phyloP scores from a whole-genome alignment of 768 basidiomycete genomes.

The Lactarius psammicola region DNA sequence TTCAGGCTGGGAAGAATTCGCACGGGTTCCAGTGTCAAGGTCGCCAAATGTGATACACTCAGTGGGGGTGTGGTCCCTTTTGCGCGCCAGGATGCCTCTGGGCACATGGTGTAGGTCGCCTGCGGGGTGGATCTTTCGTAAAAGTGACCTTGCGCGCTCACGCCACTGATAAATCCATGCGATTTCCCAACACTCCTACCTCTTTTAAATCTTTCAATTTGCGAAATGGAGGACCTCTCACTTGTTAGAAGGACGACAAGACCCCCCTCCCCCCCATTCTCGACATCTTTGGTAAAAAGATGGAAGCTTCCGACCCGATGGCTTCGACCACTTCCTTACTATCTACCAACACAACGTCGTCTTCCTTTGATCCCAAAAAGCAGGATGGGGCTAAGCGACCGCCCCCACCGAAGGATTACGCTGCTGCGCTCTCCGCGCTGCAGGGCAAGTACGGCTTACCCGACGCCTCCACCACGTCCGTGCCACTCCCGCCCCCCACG shows the following conservation, averaged over 20 bases:
- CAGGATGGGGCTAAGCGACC: background rate
- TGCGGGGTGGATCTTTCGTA: background rate
- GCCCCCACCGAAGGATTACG: slow-evolving; percentile 12
- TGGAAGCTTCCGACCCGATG: background rate
- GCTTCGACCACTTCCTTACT: slow-evolving; percentile 9
- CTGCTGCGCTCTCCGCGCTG: slow-evolving; percentile 1
- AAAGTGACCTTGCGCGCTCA: background rate
- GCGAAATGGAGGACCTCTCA: background rate
- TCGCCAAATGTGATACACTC: background rate
- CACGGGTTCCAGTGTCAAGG: background rate
- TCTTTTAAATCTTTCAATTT: background rate
- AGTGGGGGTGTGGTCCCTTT: background rate
- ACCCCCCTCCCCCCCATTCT: background rate
- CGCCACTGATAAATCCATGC: background rate
- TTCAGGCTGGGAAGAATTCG: background rate
- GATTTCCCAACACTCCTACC: background rate
- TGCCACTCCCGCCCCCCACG: background rate
- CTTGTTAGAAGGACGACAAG: background rate
- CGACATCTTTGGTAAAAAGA: background rate
- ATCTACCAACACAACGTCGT: slow-evolving; percentile 22
- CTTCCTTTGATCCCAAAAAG: slow-evolving; percentile 10
- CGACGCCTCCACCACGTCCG: background rate
- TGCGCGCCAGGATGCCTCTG: background rate
- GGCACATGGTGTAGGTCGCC: background rate
- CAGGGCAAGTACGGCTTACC: slow-evolving; percentile 13